Base-by-base conservation (phyloP, 2,329 filamentous ascomycete species). In the Apiospora phragmitis region DNA sequence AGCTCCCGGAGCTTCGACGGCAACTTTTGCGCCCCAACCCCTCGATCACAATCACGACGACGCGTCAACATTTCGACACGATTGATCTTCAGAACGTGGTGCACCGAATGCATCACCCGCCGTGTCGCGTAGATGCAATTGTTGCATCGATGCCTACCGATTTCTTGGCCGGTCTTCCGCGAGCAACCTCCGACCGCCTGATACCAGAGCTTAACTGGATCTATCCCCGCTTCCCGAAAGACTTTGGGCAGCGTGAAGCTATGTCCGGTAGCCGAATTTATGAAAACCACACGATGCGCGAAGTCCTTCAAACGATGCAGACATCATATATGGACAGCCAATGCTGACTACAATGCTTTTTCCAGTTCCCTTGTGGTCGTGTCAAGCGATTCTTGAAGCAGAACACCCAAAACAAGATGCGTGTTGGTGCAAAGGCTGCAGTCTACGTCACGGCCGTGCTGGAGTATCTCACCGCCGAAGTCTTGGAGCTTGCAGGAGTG, bases 341-440 rank as follows among this genome's bases (percentile, higher is more conserved):
- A 62, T 38, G n/a, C 38, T 67, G 12, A 67, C 65, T 29, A 4
- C 2, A 21, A 32, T 45, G 14, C 42, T 32, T 73, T 73, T 72
- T 70, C 69, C 81, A 99, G 96, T 99, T 99, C 83, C 96, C 96
- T 73, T 99, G 96, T 83, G 96, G 96, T 85, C 96, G 96, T 92
- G 96, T 99, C 85, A 99, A 99, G 93, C 95, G 96, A 87, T 98
- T 98, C 87, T 89, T 99, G 82, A 98, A 98, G 90, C 94, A 94
- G 84, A 98, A 98, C 86, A 98, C 96, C 67, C 96, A 98, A 83
- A 97, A 98, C 86, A 98, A 98, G 89, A 98, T 98, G 94, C 95
- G 96, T 85, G 97, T 99, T 76, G 96, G 96, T 79, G 96, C 95
- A 80, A 98, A 98, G 88, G 96, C 96, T 75, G 95, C 96, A 76